Conservation (phyloP, 495 filamentous ascomycete genomes). For the Aspergillus panamensis region DNA sequence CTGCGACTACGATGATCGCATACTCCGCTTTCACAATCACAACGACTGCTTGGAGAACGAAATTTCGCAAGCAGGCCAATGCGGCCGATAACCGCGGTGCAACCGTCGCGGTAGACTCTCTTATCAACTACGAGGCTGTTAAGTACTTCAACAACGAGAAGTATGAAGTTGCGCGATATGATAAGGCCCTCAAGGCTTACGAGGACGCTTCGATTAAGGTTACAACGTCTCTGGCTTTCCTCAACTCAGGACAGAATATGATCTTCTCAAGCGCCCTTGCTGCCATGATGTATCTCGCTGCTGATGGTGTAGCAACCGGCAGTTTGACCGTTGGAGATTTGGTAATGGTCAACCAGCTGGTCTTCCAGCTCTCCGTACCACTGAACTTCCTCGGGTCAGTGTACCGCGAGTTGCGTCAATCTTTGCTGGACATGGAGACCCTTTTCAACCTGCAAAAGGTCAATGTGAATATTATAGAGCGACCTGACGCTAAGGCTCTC, state of each 20-base stretch:
- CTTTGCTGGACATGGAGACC: conserved; percentile 95
- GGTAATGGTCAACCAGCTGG: conserved; percentile 97
- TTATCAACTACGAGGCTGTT: conserved; percentile 98
- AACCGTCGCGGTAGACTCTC: conserved; percentile 90
- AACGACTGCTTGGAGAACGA: conserved; percentile 95
- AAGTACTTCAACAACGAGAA: conserved; percentile 99
- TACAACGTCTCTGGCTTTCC: conserved; percentile 83
- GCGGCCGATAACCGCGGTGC: conserved; percentile 93
- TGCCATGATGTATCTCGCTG: conserved; percentile 97
- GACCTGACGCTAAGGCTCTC: conserved; percentile 66
- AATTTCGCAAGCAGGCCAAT: conserved; percentile 91
- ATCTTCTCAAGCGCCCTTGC: conserved; percentile 95
- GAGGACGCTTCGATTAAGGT: conserved; percentile 96
- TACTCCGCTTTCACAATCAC: conserved; percentile 94
- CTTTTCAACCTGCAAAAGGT: conserved; percentile 99
- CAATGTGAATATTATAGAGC: conserved; percentile 81
- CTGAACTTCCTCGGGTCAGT: conserved; percentile 95
- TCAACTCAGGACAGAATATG: conserved; percentile 97
- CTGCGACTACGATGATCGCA: conserved; percentile 82
- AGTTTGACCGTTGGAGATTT: conserved; percentile 88
- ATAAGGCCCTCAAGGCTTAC: conserved; percentile 78
- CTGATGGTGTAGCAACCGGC: conserved; percentile 79
- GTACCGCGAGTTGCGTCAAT: conserved; percentile 93
- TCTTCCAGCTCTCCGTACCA: conserved; percentile 95
- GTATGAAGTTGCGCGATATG: conserved; percentile 87